Percentiles rank a stretch among this genome's conserved stretches.
These are phyloP conservation scores for Rhodamnia argentea DNA, from an alignment of 345 rosid species.

Conservation along the genomic window DNA sequence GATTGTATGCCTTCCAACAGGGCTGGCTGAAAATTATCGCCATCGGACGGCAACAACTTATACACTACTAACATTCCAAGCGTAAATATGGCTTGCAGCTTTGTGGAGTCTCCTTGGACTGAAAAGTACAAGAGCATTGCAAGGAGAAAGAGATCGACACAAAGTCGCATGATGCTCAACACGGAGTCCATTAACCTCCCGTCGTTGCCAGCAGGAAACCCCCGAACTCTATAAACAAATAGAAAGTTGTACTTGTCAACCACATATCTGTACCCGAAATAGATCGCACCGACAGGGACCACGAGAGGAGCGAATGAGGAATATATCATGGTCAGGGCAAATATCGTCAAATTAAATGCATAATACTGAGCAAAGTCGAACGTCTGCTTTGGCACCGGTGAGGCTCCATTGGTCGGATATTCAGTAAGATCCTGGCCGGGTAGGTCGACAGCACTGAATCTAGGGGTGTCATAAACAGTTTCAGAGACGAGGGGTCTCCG, in stretches of 20 bases:
- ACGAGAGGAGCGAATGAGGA: constrained; percentile 86
- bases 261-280: constrained; percentile 90
- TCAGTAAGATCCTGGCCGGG: constrained; percentile 68
- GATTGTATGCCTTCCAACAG: constrained; percentile 66
- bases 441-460: constrained; percentile 26
- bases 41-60: constrained; percentile 77
- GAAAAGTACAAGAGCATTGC: constrained; percentile 85
- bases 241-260: constrained; percentile 97
- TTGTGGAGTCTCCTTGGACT: constrained; percentile 84
- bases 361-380: constrained; percentile 97
- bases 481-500: constrained; percentile 66
- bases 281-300: constrained; percentile 88
- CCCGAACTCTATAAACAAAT: constrained; percentile 83
- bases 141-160: constrained; percentile 77
- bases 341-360: constrained; percentile 90
- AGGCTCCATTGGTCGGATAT: constrained; percentile 76
- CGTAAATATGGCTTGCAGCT: constrained; percentile 94
- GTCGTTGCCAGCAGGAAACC: constrained; percentile 95
- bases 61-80: constrained; percentile 76
- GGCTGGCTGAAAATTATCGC: constrained; percentile 52
- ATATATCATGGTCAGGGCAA: constrained; percentile 86
- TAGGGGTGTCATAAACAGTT: constrained; percentile 52
- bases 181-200: constrained; percentile 98
- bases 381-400: constrained; percentile 87
- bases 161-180: constrained; percentile 70